Conservation (phyloP, 2,329 filamentous ascomycete species). For the Cyanodermella asteris region DNA sequence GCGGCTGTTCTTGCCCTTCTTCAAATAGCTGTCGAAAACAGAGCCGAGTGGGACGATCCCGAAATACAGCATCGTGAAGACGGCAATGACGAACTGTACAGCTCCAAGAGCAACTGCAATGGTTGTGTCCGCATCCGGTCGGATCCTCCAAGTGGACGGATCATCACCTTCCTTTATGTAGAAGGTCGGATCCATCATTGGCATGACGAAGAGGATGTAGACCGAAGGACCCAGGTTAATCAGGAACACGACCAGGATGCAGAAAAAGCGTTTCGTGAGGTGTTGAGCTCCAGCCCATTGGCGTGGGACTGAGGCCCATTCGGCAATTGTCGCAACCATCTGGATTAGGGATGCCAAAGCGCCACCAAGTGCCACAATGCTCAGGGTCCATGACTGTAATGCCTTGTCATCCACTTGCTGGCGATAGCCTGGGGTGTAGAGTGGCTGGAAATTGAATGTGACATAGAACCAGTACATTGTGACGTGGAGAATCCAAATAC, state of each 20-base stretch:
- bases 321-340: slow-evolving; percentile 62
- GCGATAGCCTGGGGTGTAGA: slow-evolving; percentile 62
- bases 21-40: slow-evolving; percentile 84
- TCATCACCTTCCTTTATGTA: slow-evolving; percentile 37
- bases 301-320: slow-evolving; percentile 90
- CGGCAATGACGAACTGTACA: slow-evolving; percentile 76
- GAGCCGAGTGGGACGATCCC: slow-evolving; percentile 85
- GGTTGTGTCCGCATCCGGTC: too few species aligned
- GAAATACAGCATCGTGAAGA: slow-evolving; percentile 84
- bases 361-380: slow-evolving; percentile 74
- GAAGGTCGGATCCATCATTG: too few species aligned
- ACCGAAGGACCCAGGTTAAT: slow-evolving; percentile 71
- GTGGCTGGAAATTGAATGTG: slow-evolving; percentile 64
- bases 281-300: slow-evolving; percentile 93
- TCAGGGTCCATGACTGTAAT: slow-evolving; percentile 46
- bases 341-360: slow-evolving; percentile 65
- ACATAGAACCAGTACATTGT: slow-evolving; percentile 97
- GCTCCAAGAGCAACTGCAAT: slow-evolving; percentile 59
- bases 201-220: too few species aligned
- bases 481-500: slow-evolving; percentile 95
- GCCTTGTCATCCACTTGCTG: slow-evolving; percentile 69
- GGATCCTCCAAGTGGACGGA: too few species aligned
- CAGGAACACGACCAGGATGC: slow-evolving; percentile 56
- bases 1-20: slow-evolving; percentile 64
- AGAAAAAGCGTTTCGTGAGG: slow-evolving; percentile 71